Evolutionary conservation across 371 early-diverging fungal genomes (phyloP), one percentile per base, ranked within the genome.

Genomic region (Synchytrium microbalum): DNA sequence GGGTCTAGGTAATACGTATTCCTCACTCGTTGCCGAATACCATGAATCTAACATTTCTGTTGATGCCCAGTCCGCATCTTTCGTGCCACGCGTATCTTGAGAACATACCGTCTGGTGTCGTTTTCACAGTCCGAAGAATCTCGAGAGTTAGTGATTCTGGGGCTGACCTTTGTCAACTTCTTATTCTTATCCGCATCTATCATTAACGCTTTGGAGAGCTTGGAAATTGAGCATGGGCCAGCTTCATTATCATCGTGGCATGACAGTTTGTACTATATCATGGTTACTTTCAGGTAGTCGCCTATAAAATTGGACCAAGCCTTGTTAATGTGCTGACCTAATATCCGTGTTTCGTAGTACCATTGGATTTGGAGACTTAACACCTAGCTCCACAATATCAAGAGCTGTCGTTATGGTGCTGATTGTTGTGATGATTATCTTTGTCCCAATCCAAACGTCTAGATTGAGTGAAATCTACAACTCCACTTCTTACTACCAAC

Each of bases 291-390:
- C 66, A 75, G 70, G 69, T 75, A 60, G 54, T 16, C 32, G 33
- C 60, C 54, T 14, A 25, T 54, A 23, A 25, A 23, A 57, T 60
- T 3, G n/a, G n/a, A n/a, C n/a, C n/a, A n/a, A n/a, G n/a, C n/a
- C n/a, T n/a, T n/a, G n/a, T n/a, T n/a, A n/a, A n/a, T n/a, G n/a
- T n/a, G n/a, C n/a, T n/a, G n/a, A n/a, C n/a, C n/a, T n/a, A n/a
- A n/a, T n/a, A n/a, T 38, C 19, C 46, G 19, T 38, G 19, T 55
- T 32, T 16, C 26, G 19, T 54, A 71, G 73, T 62, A 79, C 79
- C 1, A 79, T 79, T 33, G 79, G 79, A 1, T 79, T 79, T 63
- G 79, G 79, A 0, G 79, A 79, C 58, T 65, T 79, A 23, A 77
- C 79, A 0, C 79, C 79, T 2, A 65, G 69, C 2, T 72, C 77